These are phyloP conservation scores for Xylaria sp. DNA, from an alignment of 2,329 filamentous ascomycete genomes.

Conservation along the genomic window DNA sequence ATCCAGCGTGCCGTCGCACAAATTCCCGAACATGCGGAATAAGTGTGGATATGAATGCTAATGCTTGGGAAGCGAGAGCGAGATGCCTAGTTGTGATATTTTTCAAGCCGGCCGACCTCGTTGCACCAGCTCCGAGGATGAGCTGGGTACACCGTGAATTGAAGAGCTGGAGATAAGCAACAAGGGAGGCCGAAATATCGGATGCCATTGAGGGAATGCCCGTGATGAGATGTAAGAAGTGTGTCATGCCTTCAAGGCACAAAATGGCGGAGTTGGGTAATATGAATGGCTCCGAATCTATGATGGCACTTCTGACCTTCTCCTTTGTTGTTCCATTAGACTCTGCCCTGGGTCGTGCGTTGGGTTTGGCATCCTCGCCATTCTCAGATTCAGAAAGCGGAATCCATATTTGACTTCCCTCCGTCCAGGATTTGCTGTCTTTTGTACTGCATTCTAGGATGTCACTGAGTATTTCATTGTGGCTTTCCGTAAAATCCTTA, in stretches of 20 bases:
- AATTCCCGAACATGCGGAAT: constrained; percentile 94
- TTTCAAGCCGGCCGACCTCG: constrained; percentile 85
- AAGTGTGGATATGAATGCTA: constrained; percentile 86
- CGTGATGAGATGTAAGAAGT: constrained; percentile 83
- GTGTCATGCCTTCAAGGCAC: constrained; percentile 82
- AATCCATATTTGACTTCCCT: constrained; percentile 68
- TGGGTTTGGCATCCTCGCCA: constrained; percentile 45
- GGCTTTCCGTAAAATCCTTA: constrained; percentile 75
- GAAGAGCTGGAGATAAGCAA: constrained; percentile 91
- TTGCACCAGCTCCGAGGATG: constrained; percentile 93
- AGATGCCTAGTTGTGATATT: constrained; percentile 98
- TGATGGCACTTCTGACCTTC: constrained; percentile 75
- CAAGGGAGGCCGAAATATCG: constrained; percentile 80
- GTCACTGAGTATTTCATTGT: constrained; percentile 67
- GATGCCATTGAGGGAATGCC: constrained; percentile 89
- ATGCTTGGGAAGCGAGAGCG: constrained; percentile 86
- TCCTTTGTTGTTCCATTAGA: constrained; percentile 65
- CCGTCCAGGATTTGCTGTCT: constrained; percentile 74
- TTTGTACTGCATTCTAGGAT: constrained; percentile 76
- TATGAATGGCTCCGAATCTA: constrained; percentile 87
- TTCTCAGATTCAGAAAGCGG: constrained; percentile 53
- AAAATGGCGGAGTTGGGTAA: constrained; percentile 84
- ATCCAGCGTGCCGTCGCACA: constrained; percentile 76
- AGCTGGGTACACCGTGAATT: constrained; percentile 97
- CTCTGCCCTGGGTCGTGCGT: constrained; percentile 51